Base-by-base conservation (phyloP, 2,329 filamentous ascomycete species). In the Claviceps maximensis region DNA sequence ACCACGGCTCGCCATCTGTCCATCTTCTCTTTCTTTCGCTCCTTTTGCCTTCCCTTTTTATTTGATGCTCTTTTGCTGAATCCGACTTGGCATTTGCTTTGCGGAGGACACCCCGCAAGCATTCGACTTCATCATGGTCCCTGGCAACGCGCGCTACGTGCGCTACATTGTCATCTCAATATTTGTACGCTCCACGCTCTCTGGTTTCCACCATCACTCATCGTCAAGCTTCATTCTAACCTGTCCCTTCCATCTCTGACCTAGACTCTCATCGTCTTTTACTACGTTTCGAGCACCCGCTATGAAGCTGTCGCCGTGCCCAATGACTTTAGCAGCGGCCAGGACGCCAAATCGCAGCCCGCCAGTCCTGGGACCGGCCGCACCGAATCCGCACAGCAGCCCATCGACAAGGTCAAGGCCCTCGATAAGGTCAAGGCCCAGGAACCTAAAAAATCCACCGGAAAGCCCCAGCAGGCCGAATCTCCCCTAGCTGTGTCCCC, bases 111-210 rank as follows among this genome's bases (percentile, higher is more conserved):
- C 10, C 17, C 38, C 23, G 49, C 41, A 27, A 17, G 21, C 21
- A 17, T 44, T 19, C 21, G n/a, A 8, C 12, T 46, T 27, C 19
- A 40, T 59, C 64, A 79, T 78, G 75, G 83, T 83, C 71, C 79
- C 82, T 55, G 83, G 83, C 66, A 83, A 80, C 60, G 81, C 84
- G 70, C 83, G 86, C 71, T 88, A 89, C 64, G 72, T 83, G 76
- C 80, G 82, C 76, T 84, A 83, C 70, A 77, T 95, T 67, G 77
- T 93, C 65, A 82, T 95, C 64, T 87, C 89, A 55, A 78, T 89
- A 65, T 84, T 95, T 65, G 90, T 95, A 79, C 65, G 85, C 29
- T 33, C 31, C 19, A n/a, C n/a, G 17, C 19, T 9, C 19, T 19
- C n/a, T 2, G 6, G n/a, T n/a, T 21, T 41, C 9, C 19, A 19